phyloP scores from a whole-genome alignment of 106 monocot genomes.

The Apostasia ramifera region DNA sequence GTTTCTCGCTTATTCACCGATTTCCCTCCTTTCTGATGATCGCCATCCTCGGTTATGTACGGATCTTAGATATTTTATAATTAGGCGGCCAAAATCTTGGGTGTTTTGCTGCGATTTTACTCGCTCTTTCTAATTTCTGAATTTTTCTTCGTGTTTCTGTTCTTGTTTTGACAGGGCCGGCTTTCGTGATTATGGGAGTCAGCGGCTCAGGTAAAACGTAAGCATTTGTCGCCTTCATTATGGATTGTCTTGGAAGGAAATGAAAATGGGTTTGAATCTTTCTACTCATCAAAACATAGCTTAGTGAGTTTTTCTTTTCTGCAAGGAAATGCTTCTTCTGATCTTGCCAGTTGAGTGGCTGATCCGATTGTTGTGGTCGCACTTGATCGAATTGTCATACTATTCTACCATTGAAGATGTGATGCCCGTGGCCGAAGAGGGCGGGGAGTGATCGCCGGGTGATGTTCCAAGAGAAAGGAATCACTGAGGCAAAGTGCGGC shows the following conservation, averaged over 20 bases:
- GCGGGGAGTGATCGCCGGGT: too few species aligned
- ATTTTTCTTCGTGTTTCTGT: neutral
- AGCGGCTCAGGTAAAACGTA: conserved; percentile 89
- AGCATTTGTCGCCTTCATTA: conserved; percentile 4
- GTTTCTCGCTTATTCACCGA: too few species aligned
- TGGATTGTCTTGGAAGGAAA: neutral
- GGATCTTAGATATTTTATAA: neutral
- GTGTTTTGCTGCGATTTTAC: neutral
- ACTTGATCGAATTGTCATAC: too few species aligned
- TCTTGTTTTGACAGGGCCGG: conserved; percentile 31
- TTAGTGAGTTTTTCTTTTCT: neutral
- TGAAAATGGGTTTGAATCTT: neutral
- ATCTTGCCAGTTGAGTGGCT: too few species aligned
- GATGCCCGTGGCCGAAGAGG: too few species aligned
- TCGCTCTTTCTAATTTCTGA: neutral
- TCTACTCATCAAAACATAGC: neutral
- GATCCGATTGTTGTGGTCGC: too few species aligned
- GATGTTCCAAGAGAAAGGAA: too few species aligned
- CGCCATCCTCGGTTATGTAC: neutral
- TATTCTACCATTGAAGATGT: too few species aligned
- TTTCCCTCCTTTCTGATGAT: neutral
- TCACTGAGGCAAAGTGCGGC: too few species aligned
- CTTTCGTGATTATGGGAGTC: conserved; percentile 92
- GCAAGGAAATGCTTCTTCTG: too few species aligned
- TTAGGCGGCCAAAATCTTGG: neutral